Evolutionary conservation across 495 filamentous ascomycete genomes (phyloP), one percentile per base, ranked within the genome.

Genomic region (Ascobolus immersus): DNA sequence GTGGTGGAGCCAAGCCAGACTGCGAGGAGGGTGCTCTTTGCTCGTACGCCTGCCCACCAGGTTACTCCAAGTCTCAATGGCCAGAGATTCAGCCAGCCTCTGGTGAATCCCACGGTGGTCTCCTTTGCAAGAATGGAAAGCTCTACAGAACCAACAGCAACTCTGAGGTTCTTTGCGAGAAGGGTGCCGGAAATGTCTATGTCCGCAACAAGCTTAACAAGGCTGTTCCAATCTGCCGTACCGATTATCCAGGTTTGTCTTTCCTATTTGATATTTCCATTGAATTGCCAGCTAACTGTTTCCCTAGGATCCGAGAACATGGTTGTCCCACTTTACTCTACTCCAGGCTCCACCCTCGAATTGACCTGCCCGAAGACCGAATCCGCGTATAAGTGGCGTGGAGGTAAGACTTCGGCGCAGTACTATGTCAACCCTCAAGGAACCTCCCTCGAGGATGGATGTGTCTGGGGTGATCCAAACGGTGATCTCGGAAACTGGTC

Each of bases 21-120:
- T 81, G 79, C 53, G 50, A 41, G 17, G 49, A 58, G 6, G 71
- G 68, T 24, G 55, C 60, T 28, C 76, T 79, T 57, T 93, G 86
- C 63, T 91, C 82, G 4, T 96, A 94, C 47, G 77, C 75, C 33
- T 96, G 86, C 58, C 82, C 86, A 5, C 48, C 71, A 28, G 82
- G 82, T 34, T 93, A 80, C 58, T 71, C 82, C 45, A 93, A 93
- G 65, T 64, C 71, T 24, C 82, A 94, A 54, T 96, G 81, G 80
- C 86, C 89, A 22, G 45, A 39, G 17, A 63, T 51, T 19, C 86
- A 94, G 59, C 89, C 86, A 23, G 44, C 54, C 25, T 79, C 73
- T 30, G 73, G 73, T 21, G 74, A 94, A 57, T 91, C 81, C 23
- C 62, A 90, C 28, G 86, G 86, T 54, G 86, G 86, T 42, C 55